Conservation (phyloP, 768 basidiomycete species). For the Boletus tylopilopsis region DNA sequence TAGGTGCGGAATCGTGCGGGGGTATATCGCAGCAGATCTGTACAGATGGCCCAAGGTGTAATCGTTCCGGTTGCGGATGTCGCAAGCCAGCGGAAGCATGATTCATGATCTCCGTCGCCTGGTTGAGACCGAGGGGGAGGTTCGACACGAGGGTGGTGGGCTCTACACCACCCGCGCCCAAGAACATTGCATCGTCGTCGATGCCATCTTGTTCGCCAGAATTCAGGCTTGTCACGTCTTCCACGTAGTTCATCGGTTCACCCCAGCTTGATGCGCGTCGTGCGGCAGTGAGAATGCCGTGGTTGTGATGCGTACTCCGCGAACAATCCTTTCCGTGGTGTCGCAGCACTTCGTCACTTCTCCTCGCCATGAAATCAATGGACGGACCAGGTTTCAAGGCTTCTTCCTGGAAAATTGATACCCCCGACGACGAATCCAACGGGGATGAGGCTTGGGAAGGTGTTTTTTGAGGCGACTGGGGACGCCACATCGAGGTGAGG, state of each 20-base stretch:
- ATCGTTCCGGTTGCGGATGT: conserved; percentile 32
- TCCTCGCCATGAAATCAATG: conserved; percentile 23
- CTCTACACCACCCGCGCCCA: conserved; percentile 49
- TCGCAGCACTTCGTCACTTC: conserved; percentile 46
- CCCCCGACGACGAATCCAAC: conserved; percentile 31
- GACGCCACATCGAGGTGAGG: conserved; percentile 28
- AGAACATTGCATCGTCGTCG: conserved; percentile 50
- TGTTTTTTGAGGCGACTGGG: conserved; percentile 18
- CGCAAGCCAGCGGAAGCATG: conserved; percentile 17
- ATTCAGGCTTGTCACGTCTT: conserved; percentile 42
- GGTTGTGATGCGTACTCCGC: conserved; percentile 24
- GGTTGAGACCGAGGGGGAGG: conserved; percentile 32
- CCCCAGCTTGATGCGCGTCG: conserved; percentile 68
- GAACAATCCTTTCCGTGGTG: conserved; percentile 26
- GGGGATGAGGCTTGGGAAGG: conserved; percentile 29
- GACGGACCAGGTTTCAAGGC: conserved; percentile 14
- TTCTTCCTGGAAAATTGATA: conserved; percentile 26
- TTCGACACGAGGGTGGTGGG: conserved; percentile 32
- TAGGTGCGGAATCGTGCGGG: conserved; percentile 18
- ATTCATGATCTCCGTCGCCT: conserved; percentile 21
- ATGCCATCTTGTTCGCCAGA: conserved; percentile 43
- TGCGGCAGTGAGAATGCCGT: conserved; percentile 39
- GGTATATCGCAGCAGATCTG: conserved; percentile 25
- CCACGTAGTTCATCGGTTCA: conserved; percentile 39
- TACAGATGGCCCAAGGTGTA: conserved; percentile 17